Conservation (phyloP, 768 basidiomycete genomes). For the Hypholoma sublateritium region DNA sequence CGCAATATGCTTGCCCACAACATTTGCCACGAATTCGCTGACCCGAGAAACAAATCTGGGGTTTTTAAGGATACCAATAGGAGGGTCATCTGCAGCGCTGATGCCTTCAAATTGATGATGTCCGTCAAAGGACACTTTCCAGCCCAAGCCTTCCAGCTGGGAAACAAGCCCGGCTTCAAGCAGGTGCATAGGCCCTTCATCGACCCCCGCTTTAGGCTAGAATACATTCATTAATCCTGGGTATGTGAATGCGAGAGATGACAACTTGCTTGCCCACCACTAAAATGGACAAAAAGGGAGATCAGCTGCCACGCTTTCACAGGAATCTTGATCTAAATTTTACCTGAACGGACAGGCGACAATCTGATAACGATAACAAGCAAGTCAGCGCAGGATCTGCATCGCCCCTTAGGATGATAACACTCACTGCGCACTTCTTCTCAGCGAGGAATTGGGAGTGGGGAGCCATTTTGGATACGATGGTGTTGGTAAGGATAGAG, state of each 20-base stretch:
- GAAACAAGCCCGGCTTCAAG: slow-evolving; percentile 82
- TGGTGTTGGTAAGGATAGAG: slow-evolving; percentile 4
- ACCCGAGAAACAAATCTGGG: slow-evolving; percentile 86
- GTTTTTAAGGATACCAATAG: slow-evolving; percentile 88
- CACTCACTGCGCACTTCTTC: slow-evolving; percentile 76
- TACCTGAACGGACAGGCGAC: slow-evolving; percentile 96
- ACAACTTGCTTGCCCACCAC: slow-evolving; percentile 63
- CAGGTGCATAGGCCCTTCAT: slow-evolving; percentile 85
- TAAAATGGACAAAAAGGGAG: slow-evolving; percentile 22
- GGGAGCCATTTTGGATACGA: slow-evolving; percentile 24
- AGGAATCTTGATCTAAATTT: slow-evolving; percentile 24
- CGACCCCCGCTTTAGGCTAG: slow-evolving; percentile 78
- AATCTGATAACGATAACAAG: slow-evolving; percentile 48
- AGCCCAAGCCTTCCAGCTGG: slow-evolving; percentile 79
- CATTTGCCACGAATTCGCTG: slow-evolving; percentile 72
- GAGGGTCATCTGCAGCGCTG: slow-evolving; percentile 61
- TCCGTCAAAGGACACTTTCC: slow-evolving; percentile 88
- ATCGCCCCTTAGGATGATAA: background rate
- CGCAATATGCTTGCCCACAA: slow-evolving; percentile 72
- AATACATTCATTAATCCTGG: slow-evolving; percentile 3
- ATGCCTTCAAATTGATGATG: slow-evolving; percentile 88
- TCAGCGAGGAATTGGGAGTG: slow-evolving; percentile 52
- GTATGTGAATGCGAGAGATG: background rate
- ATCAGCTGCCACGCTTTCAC: slow-evolving; percentile 9
- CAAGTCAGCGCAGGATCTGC: background rate